Evolutionary conservation across 179 eudicot species (phyloP).

Genomic region (Spinacia oleracea): DNA sequence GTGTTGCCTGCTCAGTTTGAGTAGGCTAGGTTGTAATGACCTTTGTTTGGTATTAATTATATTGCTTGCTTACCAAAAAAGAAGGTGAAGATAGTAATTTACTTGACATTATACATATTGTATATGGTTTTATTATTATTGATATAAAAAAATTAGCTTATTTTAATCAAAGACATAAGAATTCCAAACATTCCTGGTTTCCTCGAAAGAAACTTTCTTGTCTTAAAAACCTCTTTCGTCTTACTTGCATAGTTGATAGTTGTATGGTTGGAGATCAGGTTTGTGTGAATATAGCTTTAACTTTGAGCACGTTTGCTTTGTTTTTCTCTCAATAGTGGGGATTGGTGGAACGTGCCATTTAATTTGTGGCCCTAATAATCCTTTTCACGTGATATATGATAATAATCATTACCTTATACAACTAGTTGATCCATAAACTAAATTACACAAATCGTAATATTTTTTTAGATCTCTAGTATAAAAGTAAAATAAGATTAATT

Average conservation of each 20-base stretch:
- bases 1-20: no score
- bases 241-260: neutral
- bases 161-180: neutral
- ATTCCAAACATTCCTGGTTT: neutral
- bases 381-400: neutral
- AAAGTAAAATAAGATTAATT: no score
- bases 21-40: no score
- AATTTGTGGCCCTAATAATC: neutral
- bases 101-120: no score
- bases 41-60: no score
- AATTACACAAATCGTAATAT: neutral
- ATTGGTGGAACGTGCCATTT: neutral
- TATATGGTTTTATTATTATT: no score
- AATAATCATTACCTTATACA: neutral
- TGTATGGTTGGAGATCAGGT: neutral
- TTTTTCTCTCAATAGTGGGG: neutral
- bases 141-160: no score
- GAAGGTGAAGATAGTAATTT: no score
- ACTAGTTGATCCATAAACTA: neutral
- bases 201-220: neutral
- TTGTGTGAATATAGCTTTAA: neutral
- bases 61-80: no score
- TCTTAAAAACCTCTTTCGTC: neutral
- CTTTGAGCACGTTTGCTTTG: conserved; percentile 1
- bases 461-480: no score